These are phyloP conservation scores for Saccharomyces hybrid DNA, from an alignment of 1,139 yeast genomes.

Conservation along the genomic window DNA sequence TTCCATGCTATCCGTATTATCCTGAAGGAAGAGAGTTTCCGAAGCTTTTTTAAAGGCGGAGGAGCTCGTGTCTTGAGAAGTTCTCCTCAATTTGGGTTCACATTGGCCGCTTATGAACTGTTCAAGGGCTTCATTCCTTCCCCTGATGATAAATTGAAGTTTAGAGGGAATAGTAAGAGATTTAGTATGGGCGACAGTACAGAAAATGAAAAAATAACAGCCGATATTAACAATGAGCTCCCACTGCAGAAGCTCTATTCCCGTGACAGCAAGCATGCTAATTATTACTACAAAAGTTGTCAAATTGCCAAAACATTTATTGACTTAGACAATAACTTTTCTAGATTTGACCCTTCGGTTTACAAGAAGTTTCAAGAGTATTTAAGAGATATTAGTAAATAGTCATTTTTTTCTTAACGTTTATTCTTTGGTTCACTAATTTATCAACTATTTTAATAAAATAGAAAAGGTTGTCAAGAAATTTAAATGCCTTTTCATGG, in stretches of 20 bases:
- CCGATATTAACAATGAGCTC: slow-evolving; percentile 20
- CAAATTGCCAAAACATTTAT: slow-evolving; percentile 55
- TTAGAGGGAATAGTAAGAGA: background rate
- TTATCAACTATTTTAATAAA: background rate
- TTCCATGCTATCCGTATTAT: slow-evolving; percentile 70
- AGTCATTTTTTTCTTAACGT: background rate
- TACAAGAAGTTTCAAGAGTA: slow-evolving; percentile 44
- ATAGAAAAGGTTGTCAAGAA: background rate
- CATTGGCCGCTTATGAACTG: slow-evolving; percentile 90
- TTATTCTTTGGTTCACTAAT: background rate
- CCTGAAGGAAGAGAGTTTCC: slow-evolving; percentile 65
- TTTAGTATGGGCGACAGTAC: background rate
- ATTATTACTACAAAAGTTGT: slow-evolving; percentile 52
- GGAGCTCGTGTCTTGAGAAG: slow-evolving; percentile 91
- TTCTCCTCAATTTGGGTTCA: slow-evolving; percentile 96
- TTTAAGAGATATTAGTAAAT: slow-evolving; percentile 15
- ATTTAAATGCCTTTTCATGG: background rate
- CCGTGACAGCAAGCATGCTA: slow-evolving; percentile 22
- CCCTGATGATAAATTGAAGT: slow-evolving; percentile 26
- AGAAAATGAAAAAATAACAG: slow-evolving; percentile 10
- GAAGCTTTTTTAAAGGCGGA: slow-evolving; percentile 93
- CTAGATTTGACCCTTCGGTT: slow-evolving; percentile 46
- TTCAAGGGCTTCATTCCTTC: slow-evolving; percentile 57
- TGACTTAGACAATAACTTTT: slow-evolving; percentile 57
- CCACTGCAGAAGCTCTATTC: slow-evolving; percentile 1